Conservation (phyloP, 345 rosid genomes). For the Acer campestre region DNA sequence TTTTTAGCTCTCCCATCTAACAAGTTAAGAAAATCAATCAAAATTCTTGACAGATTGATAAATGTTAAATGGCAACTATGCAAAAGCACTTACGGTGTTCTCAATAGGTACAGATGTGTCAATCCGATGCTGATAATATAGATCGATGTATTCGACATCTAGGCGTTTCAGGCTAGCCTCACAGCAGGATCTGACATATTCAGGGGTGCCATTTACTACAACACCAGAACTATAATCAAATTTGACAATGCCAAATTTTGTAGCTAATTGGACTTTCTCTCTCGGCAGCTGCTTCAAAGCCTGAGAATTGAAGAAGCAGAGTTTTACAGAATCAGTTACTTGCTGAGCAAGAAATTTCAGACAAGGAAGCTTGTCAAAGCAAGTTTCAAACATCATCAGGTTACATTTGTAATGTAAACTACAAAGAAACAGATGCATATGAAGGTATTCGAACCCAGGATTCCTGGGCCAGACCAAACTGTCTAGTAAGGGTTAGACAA, state of each 20-base stretch:
- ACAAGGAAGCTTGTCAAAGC: not conserved
- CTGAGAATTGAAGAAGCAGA: slow-evolving; percentile 14
- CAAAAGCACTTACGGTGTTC: slow-evolving; percentile 29
- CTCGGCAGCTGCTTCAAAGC: slow-evolving; percentile 39
- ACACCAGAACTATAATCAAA: not conserved
- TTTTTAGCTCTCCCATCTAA: slow-evolving; percentile 30
- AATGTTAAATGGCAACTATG: not conserved
- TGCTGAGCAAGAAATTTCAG: too few relatives aligned
- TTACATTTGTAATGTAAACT: not conserved
- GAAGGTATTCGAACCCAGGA: too few relatives aligned
- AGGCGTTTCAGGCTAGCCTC: slow-evolving; percentile 39
- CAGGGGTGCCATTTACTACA: slow-evolving; percentile 25
- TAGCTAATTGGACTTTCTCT: slow-evolving; percentile 42
- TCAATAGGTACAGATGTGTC: slow-evolving; percentile 35
- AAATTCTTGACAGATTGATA: too few relatives aligned
- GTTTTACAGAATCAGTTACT: too few relatives aligned
- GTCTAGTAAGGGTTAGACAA: too few relatives aligned
- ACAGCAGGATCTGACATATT: slow-evolving; percentile 28
- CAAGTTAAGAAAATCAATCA: not conserved
- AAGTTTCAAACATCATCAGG: not conserved
- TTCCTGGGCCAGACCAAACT: too few relatives aligned
- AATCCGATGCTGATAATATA: slow-evolving; percentile 35
- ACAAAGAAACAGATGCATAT: too few relatives aligned
- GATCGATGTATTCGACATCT: slow-evolving; percentile 41
- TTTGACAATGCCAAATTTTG: slow-evolving; percentile 34